Base-by-base conservation (phyloP, 139 green algal genomes). In the Ettlia oleoabundans region DNA sequence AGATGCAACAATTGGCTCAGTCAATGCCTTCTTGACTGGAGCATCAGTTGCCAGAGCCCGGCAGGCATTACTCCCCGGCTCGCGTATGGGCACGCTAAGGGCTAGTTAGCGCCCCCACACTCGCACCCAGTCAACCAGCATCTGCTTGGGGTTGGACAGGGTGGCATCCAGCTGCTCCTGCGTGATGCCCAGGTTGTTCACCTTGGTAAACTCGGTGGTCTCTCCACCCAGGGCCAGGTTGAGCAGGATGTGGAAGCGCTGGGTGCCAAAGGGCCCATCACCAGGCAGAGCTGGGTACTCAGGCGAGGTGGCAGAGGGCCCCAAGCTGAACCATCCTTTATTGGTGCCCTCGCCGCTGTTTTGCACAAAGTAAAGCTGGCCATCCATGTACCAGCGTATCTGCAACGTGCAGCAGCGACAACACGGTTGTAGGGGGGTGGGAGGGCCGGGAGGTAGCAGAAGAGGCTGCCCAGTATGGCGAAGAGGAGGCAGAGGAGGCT, bases 141-240 rank as follows among this genome's bases (percentile, higher is more conserved):
- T 79, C 2, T 40, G 30, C 43, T 87, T 79, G 47, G 76, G 76
- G 19, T 26, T 21, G 21, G 21, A 10, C 58, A 65, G 61, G 4
- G 62, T 82, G 43, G 41, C 51, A 19, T 19, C 18, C 35, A 77
- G 74, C 51, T 74, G 61, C 35, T 42, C 43, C 18, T 37, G 32
- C 26, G 28, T 15, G 5, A 82, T 28, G 24, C 58, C 0, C 58
- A 30, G n/a, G 26, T 53, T 38, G 67, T 85, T 64, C 28, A 37
- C 28, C 4, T 77, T 76, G 35, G 71, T 78, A 33, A 78, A 78
- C 5, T 26, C 6, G 0, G 71, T 78, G 71, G 18, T 51, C 71
- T 78, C 40, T 15, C 82, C 83, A 22, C 88, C 88, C 28, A 91
- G 64, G 0, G 88, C 88, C 15, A 91, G 75, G 79, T 90, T 91